Conservation (phyloP, 2,329 filamentous ascomycete species). For the Dryadomyces sulphureus region DNA sequence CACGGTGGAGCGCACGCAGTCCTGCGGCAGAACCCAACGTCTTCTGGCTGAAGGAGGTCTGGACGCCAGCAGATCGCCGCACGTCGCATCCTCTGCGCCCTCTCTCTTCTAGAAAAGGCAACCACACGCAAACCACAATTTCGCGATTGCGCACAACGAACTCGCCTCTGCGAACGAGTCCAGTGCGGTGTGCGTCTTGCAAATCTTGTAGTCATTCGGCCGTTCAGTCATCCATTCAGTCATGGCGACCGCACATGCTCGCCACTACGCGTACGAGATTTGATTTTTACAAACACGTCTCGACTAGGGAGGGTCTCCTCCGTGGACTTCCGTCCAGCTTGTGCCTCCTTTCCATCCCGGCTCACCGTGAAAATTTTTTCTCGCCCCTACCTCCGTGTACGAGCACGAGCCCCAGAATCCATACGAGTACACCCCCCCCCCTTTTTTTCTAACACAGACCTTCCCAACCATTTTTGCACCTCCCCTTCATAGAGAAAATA, state of each 20-base stretch:
- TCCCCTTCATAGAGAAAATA: neutral
- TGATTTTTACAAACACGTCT: neutral
- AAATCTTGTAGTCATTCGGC: no score
- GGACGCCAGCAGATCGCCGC: neutral
- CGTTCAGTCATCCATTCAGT: no score
- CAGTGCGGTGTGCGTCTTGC: no score
- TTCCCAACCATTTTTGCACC: neutral
- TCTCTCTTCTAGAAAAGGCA: neutral
- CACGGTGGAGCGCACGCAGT: slow-evolving; percentile 1
- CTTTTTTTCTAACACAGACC: neutral
- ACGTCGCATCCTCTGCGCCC: neutral
- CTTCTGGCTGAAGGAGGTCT: neutral
- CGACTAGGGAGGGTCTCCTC: neutral
- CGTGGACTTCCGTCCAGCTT: neutral
- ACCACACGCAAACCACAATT: neutral
- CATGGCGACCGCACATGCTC: no score
- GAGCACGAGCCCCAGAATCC: neutral
- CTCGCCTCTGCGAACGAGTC: no score
- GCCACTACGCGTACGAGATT: no score
- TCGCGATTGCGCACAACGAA: no score
- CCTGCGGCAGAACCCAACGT: slow-evolving; percentile 1
- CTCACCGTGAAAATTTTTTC: slow-evolving; percentile 1
- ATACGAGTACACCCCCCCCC: neutral
- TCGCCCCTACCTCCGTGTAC: no score
- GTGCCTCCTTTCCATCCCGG: neutral